Conservation (phyloP, 78 protist genomes). For the Isochrysis galbana region DNA sequence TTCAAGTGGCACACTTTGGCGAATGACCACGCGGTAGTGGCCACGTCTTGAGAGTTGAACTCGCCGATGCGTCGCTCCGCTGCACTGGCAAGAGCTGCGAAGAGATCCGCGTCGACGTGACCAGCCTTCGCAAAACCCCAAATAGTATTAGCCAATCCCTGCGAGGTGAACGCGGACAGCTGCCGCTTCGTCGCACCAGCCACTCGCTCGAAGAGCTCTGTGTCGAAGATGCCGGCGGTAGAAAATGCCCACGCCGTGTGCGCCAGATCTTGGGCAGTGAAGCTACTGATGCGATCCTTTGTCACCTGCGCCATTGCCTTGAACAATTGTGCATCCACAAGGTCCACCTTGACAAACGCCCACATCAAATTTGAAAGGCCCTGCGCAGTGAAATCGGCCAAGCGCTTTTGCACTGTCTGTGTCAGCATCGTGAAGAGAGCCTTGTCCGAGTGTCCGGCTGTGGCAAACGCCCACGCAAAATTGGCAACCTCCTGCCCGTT, state of each 20-base stretch:
- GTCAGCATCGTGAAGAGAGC: background rate
- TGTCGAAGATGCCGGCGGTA: background rate
- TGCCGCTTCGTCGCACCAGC: background rate
- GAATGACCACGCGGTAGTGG: background rate
- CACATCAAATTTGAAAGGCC: background rate
- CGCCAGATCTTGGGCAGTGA: background rate
- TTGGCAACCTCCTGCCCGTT: background rate
- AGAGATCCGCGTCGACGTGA: background rate
- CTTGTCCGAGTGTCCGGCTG: background rate
- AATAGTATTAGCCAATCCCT: background rate
- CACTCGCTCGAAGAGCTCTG: background rate
- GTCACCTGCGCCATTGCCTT: background rate
- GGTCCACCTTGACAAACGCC: background rate
- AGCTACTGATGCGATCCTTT: background rate
- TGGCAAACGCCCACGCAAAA: slow-evolving; percentile 11
- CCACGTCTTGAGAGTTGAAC: slow-evolving; percentile 10
- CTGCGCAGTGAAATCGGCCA: background rate
- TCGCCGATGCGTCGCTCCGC: background rate
- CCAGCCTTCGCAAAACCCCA: slow-evolving; percentile 21
- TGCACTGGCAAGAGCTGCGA: background rate
- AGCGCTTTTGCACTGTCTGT: background rate
- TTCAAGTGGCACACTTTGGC: background rate
- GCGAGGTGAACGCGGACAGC: background rate
- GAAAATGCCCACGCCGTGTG: background rate
- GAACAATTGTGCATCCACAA: background rate